A percentile compares a stretch with the other conserved stretches of the same genome.
Conservation (phyloP, 2,329 filamentous ascomycete genomes). For the Aspergillus sp. region DNA sequence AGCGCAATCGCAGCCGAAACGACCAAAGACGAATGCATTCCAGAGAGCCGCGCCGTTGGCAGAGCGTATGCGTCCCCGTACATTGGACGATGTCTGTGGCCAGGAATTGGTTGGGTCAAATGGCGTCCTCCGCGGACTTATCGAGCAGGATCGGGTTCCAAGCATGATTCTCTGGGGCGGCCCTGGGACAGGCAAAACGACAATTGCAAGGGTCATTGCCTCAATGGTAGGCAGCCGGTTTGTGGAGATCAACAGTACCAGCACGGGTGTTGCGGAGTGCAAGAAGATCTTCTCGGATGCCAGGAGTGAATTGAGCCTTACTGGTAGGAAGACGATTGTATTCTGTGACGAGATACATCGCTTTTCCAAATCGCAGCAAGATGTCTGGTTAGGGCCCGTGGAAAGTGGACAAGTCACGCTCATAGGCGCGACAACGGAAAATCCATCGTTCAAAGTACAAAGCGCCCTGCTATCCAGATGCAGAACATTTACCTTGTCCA, state of each 20-base stretch:
- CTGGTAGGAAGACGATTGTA: slow-evolving; percentile 85
- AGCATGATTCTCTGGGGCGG: slow-evolving; percentile 83
- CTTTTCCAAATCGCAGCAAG: slow-evolving; percentile 87
- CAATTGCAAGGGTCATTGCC: slow-evolving; percentile 86
- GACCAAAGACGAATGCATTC: slow-evolving; percentile 56
- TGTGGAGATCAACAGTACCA: slow-evolving; percentile 93
- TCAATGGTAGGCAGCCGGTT: slow-evolving; percentile 76
- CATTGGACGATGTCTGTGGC: slow-evolving; percentile 78
- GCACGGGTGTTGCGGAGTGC: slow-evolving; percentile 77
- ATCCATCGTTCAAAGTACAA: slow-evolving; percentile 89
- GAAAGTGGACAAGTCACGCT: slow-evolving; percentile 85
- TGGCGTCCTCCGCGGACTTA: slow-evolving; percentile 79
- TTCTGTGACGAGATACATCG: slow-evolving; percentile 97
- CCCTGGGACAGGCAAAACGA: slow-evolving; percentile 46
- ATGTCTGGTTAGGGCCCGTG: slow-evolving; percentile 87
- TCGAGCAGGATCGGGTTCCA: slow-evolving; percentile 77
- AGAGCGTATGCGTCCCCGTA: slow-evolving; percentile 83
- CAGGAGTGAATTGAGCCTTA: slow-evolving; percentile 68
- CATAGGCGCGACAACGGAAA: slow-evolving; percentile 94
- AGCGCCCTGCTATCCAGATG: slow-evolving; percentile 81
- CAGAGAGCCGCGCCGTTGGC: slow-evolving; percentile 74
- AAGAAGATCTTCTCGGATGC: slow-evolving; percentile 89
- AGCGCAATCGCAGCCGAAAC: slow-evolving; percentile 50
- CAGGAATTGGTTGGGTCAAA: slow-evolving; percentile 82
- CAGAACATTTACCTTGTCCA: slow-evolving; percentile 77